Base-by-base conservation (phyloP, 2,329 filamentous ascomycete genomes). In the Aureobasidium sp. region DNA sequence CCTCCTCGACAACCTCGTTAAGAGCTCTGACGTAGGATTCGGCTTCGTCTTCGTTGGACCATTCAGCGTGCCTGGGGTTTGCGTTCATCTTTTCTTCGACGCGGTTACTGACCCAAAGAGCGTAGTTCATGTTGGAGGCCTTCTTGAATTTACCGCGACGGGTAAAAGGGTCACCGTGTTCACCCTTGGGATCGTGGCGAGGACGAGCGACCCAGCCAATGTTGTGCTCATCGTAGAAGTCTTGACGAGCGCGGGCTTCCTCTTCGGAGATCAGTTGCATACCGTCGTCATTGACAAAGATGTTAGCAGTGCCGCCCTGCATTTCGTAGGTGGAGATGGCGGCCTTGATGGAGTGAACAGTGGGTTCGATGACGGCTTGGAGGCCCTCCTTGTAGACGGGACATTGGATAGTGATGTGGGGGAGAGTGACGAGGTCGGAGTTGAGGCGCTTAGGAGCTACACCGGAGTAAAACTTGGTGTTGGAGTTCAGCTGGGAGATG, bases 121-220 rank as follows among this genome's bases (percentile, higher is more conserved):
- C 80, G 63, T 83, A 86, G 67, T 86, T 86, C 83, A 86, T 86
- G 71, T 86, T 86, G 25, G 81, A 85, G 2, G 83, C 83, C 68
- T 86, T 86, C 71, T 86, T 86, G 71, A 85, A 86, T 65, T 85
- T 85, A 56, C 83, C 83, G 40, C 74, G 74, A 53, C 80, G 74
- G 17, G 75, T 56, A 59, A 79, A 81, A 2, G 69, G 66, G n/a
- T 67, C 67, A 41, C 72, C 72, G 24, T 79, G 72, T 3, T 71
- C 69, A 27, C 75, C 73, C 58, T 77, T 76, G 19, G 77, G 68
- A 62, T 79, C 76, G 59, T 76, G 72, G 59, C 70, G 70, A 6
- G 73, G 74, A 29, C 74, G 70, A 4, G 74, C 66, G 10, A 74
- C 72, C 73, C 74, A 76, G 7, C 74, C 73, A 55, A 76, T 75